A percentile compares a stretch with the other conserved stretches of the same genome.
Evolutionary conservation across 495 filamentous ascomycete genomes (phyloP).

Genomic region (Staphylotrichum tortipilum): DNA sequence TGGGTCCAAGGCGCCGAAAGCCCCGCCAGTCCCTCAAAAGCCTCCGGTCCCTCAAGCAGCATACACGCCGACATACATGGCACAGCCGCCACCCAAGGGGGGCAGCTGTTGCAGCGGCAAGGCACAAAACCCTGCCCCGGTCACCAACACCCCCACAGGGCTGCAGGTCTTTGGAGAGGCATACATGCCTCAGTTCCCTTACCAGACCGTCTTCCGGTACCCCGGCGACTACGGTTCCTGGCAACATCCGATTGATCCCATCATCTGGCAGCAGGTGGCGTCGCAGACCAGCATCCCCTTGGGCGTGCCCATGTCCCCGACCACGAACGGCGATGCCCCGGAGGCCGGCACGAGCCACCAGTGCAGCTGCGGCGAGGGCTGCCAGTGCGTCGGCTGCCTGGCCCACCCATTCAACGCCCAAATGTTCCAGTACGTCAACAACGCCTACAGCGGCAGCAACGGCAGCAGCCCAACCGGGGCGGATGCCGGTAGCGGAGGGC

Average conservation of each 20-base stretch:
- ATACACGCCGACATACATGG: background rate
- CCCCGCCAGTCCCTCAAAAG: background rate
- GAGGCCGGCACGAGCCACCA: constrained; percentile 34
- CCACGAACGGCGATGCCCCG: constrained; percentile 9
- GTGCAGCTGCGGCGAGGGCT: constrained; percentile 58
- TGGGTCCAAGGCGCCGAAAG: background rate
- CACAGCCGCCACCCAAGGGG: background rate
- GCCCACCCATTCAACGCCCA: constrained; percentile 64
- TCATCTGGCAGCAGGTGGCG: constrained; percentile 27
- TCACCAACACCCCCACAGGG: constrained; percentile 1
- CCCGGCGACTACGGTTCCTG: constrained; percentile 36
- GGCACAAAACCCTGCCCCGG: constrained; percentile 1
- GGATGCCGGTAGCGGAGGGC: background rate
- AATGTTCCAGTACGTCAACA: constrained; percentile 54
- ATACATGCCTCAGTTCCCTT: constrained; percentile 14
- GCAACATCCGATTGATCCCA: constrained; percentile 33
- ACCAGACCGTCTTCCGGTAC: constrained; percentile 28
- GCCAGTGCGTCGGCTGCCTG: constrained; percentile 60
- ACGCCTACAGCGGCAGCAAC: constrained; percentile 18
- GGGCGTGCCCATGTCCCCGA: background rate
- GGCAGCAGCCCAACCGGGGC: background rate
- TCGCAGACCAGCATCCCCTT: constrained; percentile 15
- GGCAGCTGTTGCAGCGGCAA: constrained; percentile 14
- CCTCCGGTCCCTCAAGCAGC: background rate
- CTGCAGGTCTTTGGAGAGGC: constrained; percentile 7